phyloP scores from a whole-genome alignment of 83 land plant genomes.

The Picea mariana region DNA sequence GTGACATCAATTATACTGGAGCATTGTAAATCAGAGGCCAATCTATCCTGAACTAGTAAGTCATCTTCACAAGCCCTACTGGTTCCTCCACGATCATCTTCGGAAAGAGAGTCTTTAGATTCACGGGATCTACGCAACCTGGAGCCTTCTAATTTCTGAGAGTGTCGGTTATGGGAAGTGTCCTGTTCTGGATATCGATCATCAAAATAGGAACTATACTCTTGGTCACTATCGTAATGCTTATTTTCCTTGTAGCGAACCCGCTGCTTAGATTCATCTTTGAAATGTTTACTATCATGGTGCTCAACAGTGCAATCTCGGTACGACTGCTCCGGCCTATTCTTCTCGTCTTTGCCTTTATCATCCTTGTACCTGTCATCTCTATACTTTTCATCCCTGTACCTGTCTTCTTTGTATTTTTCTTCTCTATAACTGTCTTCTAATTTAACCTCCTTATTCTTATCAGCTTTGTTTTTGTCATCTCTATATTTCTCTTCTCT shows the following conservation, averaged over 20 bases:
- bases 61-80: conserved; percentile 5
- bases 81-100: not conserved
- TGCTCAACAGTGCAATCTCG: conserved; percentile 26
- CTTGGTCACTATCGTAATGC: conserved; percentile 31
- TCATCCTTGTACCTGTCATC: conserved; percentile 27
- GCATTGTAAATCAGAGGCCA: not conserved
- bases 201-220: conserved; percentile 26
- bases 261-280: conserved; percentile 19
- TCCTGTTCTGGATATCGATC: no score
- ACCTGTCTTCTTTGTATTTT: no score
- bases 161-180: no score
- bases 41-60: not conserved
- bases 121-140: not conserved
- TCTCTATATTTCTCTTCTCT: conserved; percentile 10
- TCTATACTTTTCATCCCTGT: no score
- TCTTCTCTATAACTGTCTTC: no score
- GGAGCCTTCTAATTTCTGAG: no score
- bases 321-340: conserved; percentile 2
- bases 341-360: conserved; percentile 24
- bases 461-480: no score
- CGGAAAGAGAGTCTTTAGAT: not conserved
- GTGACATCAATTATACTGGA: not conserved
- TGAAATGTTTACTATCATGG: conserved; percentile 24
- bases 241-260: conserved; percentile 25
- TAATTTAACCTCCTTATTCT: no score